Evolutionary conservation across 495 filamentous ascomycete species (phyloP).

Genomic region (Penicillium pancosmium): DNA sequence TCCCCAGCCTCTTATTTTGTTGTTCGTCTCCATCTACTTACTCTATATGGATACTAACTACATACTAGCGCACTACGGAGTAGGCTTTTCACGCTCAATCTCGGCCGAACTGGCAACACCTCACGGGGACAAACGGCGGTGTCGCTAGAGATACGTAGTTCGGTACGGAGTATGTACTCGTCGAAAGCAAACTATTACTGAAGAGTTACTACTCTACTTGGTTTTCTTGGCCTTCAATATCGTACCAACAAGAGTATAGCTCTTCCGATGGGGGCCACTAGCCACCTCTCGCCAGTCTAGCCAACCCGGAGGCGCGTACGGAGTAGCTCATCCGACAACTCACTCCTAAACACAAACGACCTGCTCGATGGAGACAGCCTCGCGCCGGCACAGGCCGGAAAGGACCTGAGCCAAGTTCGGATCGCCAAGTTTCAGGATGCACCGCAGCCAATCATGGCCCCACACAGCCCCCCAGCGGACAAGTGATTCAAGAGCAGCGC

Average conservation of each 20-base stretch:
- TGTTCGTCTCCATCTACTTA: too few species aligned
- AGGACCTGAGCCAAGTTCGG: conserved; percentile 30
- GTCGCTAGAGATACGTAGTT: not conserved
- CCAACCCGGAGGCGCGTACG: not conserved
- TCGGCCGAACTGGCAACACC: conserved; percentile 10
- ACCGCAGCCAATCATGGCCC: conserved; percentile 21
- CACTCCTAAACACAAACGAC: not conserved
- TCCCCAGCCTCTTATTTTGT: not conserved
- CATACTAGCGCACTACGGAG: not conserved
- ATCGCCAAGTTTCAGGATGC: conserved; percentile 35
- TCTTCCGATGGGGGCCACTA: conserved; percentile 13
- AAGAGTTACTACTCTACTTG: not conserved
- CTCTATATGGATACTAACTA: too few species aligned
- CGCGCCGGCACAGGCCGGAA: conserved; percentile 31
- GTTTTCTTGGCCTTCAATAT: not conserved
- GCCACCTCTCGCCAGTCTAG: conserved; percentile 8
- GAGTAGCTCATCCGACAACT: conserved; percentile 7
- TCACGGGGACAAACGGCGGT: conserved; percentile 6
- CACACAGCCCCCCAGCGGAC: conserved; percentile 8
- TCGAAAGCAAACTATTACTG: not conserved
- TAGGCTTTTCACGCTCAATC: not conserved
- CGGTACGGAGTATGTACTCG: not conserved
- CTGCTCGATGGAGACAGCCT: conserved; percentile 3
- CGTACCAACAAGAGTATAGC: not conserved
- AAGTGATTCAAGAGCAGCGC: conserved; percentile 20